Evolutionary conservation across 345 rosid species (phyloP).

Genomic region (Eucalyptus viminalis): DNA sequence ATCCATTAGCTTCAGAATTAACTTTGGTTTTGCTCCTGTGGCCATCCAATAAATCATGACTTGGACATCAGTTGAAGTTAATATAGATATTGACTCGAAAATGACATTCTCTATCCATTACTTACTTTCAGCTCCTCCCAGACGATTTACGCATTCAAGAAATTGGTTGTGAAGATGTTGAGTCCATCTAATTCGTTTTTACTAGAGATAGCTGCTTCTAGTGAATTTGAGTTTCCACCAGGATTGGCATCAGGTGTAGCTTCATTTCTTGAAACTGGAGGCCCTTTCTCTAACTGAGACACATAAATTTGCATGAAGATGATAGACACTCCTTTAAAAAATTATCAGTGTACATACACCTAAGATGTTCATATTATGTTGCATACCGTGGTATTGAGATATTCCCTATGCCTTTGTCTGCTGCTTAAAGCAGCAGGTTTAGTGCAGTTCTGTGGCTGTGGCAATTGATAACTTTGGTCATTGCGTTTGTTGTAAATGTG

Average conservation of each 20-base stretch:
- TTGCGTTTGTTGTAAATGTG: background rate
- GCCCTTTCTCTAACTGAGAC: background rate
- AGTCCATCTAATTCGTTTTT: conserved; percentile 18
- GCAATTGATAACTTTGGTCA: background rate
- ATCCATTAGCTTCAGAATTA: conserved; percentile 13
- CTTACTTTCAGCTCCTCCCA: conserved; percentile 20
- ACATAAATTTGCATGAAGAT: background rate
- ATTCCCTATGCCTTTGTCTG: background rate
- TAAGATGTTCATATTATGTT: background rate
- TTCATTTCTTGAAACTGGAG: background rate
- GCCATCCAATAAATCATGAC: background rate
- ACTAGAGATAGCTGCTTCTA: background rate
- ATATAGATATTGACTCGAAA: background rate
- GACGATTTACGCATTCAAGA: conserved; percentile 10
- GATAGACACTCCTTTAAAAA: background rate
- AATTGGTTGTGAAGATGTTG: conserved; percentile 17
- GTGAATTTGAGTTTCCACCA: background rate
- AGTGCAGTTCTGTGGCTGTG: background rate
- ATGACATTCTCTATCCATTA: background rate
- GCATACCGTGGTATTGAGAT: background rate
- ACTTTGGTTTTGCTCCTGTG: conserved; percentile 22
- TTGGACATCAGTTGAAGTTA: background rate
- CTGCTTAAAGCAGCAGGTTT: background rate
- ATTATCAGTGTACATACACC: background rate
- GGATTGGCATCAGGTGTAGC: background rate